Conservation (phyloP, 1,284 basidiomycete species). For the Xerocomus amazonicus region DNA sequence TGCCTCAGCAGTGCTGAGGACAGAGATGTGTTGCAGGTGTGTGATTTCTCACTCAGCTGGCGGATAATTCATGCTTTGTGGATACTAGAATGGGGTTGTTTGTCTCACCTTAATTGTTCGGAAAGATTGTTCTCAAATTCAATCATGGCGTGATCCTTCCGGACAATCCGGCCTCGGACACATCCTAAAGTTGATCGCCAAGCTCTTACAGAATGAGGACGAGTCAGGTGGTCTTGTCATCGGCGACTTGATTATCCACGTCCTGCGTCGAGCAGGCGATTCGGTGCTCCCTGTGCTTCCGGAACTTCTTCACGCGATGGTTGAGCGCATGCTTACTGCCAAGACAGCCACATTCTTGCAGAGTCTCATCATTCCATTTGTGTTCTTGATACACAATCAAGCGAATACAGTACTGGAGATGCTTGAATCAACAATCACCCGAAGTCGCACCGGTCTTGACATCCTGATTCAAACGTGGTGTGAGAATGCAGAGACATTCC, state of each 20-base stretch:
- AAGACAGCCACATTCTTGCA: conserved; percentile 88
- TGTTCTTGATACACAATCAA: conserved; percentile 86
- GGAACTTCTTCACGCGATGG: conserved; percentile 81
- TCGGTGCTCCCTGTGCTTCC: conserved; percentile 80
- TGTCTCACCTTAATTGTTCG: conserved; percentile 83
- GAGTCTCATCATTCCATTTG: conserved; percentile 89
- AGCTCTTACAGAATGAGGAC: conserved; percentile 72
- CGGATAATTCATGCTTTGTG: not conserved
- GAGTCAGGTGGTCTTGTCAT: conserved; percentile 89
- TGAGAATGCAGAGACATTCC: conserved; percentile 90
- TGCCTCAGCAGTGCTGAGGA: conserved; percentile 70
- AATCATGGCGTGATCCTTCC: conserved; percentile 67
- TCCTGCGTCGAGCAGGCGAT: conserved; percentile 79
- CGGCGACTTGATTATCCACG: conserved; percentile 91
- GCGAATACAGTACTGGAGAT: conserved; percentile 73
- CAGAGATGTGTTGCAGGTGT: conserved; percentile 79
- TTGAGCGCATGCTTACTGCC: conserved; percentile 74
- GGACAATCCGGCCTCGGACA: conserved; percentile 74
- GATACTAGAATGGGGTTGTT: conserved; percentile 69
- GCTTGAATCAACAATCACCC: conserved; percentile 60
- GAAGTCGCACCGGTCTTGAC: conserved; percentile 66
- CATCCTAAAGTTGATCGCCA: conserved; percentile 72
- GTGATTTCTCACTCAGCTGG: conserved; percentile 12
- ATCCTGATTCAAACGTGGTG: conserved; percentile 88
- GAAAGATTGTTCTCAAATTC: conserved; percentile 80